Percentiles rank a stretch among this genome's conserved stretches.
phyloP scores from a whole-genome alignment of 2,329 filamentous ascomycete species.

The Fusarium sp. region DNA sequence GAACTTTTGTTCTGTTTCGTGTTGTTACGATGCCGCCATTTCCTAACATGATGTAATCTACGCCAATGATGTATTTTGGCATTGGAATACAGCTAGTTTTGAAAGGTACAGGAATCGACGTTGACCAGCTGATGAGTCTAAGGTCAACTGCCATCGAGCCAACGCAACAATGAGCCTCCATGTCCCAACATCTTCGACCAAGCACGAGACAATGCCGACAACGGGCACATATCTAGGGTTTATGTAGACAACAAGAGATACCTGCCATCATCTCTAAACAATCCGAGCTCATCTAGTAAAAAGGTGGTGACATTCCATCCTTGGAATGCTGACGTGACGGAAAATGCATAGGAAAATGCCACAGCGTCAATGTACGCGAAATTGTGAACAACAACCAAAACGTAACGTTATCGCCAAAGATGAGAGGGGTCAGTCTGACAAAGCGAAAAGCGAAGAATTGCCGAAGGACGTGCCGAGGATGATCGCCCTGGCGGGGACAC shows the following conservation, averaged over 20 bases:
- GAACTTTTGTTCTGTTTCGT: not conserved
- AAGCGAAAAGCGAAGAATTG: slow-evolving; percentile 29
- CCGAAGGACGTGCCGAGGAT: not conserved
- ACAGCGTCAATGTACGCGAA: not conserved
- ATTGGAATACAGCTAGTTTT: not conserved
- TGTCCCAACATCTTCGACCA: not conserved
- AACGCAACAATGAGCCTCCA: not conserved
- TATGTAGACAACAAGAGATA: not conserved
- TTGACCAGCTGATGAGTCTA: not conserved
- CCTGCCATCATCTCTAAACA: not conserved
- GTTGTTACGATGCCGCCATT: not conserved
- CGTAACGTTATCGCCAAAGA: not conserved
- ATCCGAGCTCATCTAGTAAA: not conserved
- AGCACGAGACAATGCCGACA: not conserved
- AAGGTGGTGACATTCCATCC: not conserved
- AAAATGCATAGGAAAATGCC: not conserved
- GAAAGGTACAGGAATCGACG: not conserved
- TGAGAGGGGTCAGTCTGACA: slow-evolving; percentile 35
- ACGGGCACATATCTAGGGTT: not conserved
- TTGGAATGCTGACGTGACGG: not conserved
- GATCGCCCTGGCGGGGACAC: not conserved
- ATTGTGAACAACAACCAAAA: not conserved
- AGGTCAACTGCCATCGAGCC: not conserved
- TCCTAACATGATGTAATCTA: not conserved
- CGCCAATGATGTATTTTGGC: not conserved